These are phyloP conservation scores for Ophiostoma triangulosporum DNA, from an alignment of 2,329 filamentous ascomycete species.

Conservation along the genomic window DNA sequence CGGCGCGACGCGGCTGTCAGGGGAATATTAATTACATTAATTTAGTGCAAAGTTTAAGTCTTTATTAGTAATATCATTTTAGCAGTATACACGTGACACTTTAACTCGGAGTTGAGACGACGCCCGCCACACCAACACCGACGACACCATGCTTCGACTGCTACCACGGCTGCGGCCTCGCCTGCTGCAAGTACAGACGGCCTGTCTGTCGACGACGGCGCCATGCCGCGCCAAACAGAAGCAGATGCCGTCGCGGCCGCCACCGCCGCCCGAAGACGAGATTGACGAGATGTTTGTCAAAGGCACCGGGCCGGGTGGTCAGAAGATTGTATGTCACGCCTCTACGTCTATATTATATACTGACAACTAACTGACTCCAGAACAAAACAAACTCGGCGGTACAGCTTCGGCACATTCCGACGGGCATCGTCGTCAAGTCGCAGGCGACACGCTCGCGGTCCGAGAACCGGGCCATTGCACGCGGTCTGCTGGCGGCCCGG, in stretches of 20 bases:
- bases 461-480: constrained; percentile 78
- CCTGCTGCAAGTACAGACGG: not conserved
- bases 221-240: not conserved
- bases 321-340: constrained; percentile 61
- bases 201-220: not conserved
- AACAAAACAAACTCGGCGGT: constrained; percentile 97
- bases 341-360: not conserved
- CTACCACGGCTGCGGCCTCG: not conserved
- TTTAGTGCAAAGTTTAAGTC: too few relatives aligned
- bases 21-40: too few relatives aligned
- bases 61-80: too few relatives aligned
- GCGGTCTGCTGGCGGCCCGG: constrained; percentile 60
- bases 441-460: constrained; percentile 78
- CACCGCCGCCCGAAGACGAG: constrained; percentile 59
- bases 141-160: not conserved
- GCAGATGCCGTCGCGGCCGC: constrained; percentile 59
- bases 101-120: too few relatives aligned
- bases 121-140: not conserved
- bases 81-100: too few relatives aligned
- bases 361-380: constrained; percentile 23
- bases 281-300: constrained; percentile 79
- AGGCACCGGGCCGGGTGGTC: constrained; percentile 82
- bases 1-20: too few relatives aligned
- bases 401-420: constrained; percentile 79
- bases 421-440: constrained; percentile 84